Base-by-base conservation (phyloP, 1,284 basidiomycete genomes). In the Cutaneotrichosporon cutaneum region DNA sequence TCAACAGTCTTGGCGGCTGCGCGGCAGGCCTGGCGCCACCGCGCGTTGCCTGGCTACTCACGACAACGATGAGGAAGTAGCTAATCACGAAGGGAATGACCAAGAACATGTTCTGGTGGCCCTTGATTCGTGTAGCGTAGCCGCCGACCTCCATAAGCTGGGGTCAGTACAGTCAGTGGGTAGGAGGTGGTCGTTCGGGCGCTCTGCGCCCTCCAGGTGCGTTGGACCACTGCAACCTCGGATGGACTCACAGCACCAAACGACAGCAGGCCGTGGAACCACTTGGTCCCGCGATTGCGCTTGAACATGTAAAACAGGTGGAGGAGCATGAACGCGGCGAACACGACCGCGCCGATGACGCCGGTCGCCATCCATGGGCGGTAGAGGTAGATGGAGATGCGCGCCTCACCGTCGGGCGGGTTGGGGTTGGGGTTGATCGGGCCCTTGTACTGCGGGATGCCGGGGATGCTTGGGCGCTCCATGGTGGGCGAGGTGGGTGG, bases 61-160 rank as follows among this genome's bases (percentile, higher is more conserved):
- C 77, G 55, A 75, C 71, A 26, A 82, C 80, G 59, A 82, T 80
- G 55, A 82, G 67, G 51, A 81, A 81, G 69, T 81, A 81, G 55
- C 80, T 75, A 13, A 66, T 68, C 9, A 73, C 66, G 36, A 75
- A 72, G 4, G 65, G 60, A 26, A 56, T 39, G 13, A 63, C 58
- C 9, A 72, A 56, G 53, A 68, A 76, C 21, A 70, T 69, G 39
- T 66, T 59, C 32, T 56, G 45, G 42, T 69, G 59, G n/a, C 68
- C 68, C 14, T 63, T 65, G 11, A 71, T 64, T 30, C 74, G 56
- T 4, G 68, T 69, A 1, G 66, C 72, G 60, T 76, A 76, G 18
- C 74, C 74, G 2, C 70, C 74, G 10, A 70, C 60, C 30, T 76
- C 74, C 69, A 76, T 71, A 32, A 73, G 61, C 73, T 73, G 35